Evolutionary conservation across 352 stramenopile species (phyloP), one percentile per base, ranked within the genome.

Genomic region (Globisporangium acanthophoron): DNA sequence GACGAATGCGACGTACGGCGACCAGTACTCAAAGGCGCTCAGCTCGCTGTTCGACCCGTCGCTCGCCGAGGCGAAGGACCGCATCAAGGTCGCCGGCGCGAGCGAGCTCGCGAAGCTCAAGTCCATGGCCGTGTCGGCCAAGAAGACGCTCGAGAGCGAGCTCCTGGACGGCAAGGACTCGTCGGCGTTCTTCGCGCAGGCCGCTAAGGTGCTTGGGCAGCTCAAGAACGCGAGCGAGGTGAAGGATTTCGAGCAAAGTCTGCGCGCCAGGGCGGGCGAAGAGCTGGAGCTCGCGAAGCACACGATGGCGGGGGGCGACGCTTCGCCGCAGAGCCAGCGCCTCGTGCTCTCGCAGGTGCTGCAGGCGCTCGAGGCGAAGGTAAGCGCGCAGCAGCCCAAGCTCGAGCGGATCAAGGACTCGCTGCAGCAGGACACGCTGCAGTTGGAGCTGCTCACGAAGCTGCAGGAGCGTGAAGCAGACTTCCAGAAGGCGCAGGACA

Each of bases 271-370:
- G 40, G 80, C 80, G 3, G 76, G 54, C 4, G 60, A 59, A 3
- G 78, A 88, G 21, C 50, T 91, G 6, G 61, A 75, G 31, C 58
- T 62, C 6, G 62, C 59, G 5, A 76, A 78, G 11, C 52, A 72
- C 5, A 62, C 69, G n/a, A 68, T 78, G 31, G 62, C 75, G 39
- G 39, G 45, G 11, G 16, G 9, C 12, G 62, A 54, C 4, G 27
- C 51, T 9, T 67, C 59, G 16, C 47, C 53, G 1, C 64, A 74
- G 37, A 52, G 65, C 20, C 78, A 85, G 33, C 70, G 67, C 3
- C 69, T 89, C 7, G 71, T 88, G 50, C 52, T 89, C 8, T 87
- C 81, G 0, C 67, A 90, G 44, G 66, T 90, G n/a, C 67, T 90
- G n/a, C 55, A 80, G 24, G 68, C 79, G 1, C 59, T 90, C 24